Percentiles rank a stretch among this genome's conserved stretches.
These are phyloP conservation scores for Coelastrella sp. DNA, from an alignment of 139 green algal genomes.

Conservation along the genomic window DNA sequence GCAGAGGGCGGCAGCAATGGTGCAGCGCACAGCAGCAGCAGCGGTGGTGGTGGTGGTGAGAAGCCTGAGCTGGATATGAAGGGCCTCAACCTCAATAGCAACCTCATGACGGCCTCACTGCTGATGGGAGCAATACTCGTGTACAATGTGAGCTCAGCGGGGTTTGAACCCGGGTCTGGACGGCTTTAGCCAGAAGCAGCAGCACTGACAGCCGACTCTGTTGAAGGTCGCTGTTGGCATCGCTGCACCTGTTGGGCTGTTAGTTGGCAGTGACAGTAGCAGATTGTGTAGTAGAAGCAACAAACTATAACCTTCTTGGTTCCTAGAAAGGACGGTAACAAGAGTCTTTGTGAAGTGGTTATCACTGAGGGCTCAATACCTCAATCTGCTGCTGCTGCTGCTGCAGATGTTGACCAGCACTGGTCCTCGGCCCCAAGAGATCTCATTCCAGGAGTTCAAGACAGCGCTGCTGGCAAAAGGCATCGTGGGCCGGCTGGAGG, in stretches of 20 bases:
- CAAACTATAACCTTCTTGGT: not conserved
- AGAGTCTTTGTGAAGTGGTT: not conserved
- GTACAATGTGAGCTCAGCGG: slow-evolving; percentile 14
- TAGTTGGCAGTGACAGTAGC: no score
- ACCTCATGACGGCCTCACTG: slow-evolving; percentile 17
- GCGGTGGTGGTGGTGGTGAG: slow-evolving; percentile 14
- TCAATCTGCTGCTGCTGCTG: not conserved
- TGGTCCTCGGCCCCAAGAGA: slow-evolving; percentile 73
- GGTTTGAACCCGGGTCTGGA: no score
- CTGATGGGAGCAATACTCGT: slow-evolving; percentile 23
- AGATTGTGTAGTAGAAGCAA: no score
- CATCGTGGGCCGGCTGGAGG: slow-evolving; percentile 77
- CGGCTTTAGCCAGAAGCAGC: no score
- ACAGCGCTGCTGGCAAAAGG: slow-evolving; percentile 81
- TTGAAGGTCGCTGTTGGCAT: no score
- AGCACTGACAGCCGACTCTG: no score
- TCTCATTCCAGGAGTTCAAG: slow-evolving; percentile 94
- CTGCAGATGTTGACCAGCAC: not conserved
- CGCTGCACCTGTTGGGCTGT: no score
- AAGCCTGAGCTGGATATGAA: not conserved
- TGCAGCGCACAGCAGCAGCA: not conserved
- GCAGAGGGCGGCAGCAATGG: not conserved
- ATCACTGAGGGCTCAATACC: not conserved
- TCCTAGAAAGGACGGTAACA: not conserved
- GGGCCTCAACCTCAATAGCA: slow-evolving; percentile 16